These are phyloP conservation scores for Naganishia vaughanmartiniae DNA, from an alignment of 768 basidiomycete species.

Conservation along the genomic window DNA sequence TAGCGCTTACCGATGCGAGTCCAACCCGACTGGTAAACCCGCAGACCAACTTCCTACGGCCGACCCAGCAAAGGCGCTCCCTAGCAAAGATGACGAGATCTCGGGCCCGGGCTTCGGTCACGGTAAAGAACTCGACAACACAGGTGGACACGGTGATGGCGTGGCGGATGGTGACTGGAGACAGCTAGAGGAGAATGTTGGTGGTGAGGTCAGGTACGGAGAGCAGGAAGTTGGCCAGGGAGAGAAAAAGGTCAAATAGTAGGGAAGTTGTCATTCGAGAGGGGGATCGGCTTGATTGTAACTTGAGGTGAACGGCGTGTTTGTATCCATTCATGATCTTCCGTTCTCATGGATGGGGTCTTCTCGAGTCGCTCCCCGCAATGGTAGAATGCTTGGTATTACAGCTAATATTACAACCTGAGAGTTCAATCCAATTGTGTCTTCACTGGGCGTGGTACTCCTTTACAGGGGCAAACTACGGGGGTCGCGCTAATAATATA, in stretches of 20 bases:
- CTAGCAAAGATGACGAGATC: constrained; percentile 8
- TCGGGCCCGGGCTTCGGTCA: constrained; percentile 29
- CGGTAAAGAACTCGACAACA: not conserved
- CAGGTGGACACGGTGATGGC: not conserved
- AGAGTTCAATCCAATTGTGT: too few species aligned
- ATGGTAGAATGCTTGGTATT: not conserved
- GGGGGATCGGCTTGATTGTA: not conserved
- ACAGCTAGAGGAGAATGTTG: constrained; percentile 31
- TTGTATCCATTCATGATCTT: constrained; percentile 19
- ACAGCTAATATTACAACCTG: not conserved
- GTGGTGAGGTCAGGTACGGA: constrained; percentile 29
- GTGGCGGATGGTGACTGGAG: constrained; percentile 32
- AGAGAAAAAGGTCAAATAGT: constrained; percentile 28
- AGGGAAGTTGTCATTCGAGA: not conserved
- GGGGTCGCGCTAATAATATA: too few species aligned
- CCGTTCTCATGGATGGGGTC: too few species aligned
- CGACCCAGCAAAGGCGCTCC: constrained; percentile 18
- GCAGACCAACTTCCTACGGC: constrained; percentile 28
- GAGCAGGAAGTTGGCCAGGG: constrained; percentile 14
- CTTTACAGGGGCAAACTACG: too few species aligned
- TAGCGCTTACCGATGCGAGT: not conserved
- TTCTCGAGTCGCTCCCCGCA: too few species aligned
- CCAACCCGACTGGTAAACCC: constrained; percentile 24
- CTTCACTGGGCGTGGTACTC: too few species aligned
- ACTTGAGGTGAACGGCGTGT: not conserved